A percentile compares a stretch with the other conserved stretches of the same genome.
Conservation (phyloP, 345 rosid species). For the Linum trigynum region DNA sequence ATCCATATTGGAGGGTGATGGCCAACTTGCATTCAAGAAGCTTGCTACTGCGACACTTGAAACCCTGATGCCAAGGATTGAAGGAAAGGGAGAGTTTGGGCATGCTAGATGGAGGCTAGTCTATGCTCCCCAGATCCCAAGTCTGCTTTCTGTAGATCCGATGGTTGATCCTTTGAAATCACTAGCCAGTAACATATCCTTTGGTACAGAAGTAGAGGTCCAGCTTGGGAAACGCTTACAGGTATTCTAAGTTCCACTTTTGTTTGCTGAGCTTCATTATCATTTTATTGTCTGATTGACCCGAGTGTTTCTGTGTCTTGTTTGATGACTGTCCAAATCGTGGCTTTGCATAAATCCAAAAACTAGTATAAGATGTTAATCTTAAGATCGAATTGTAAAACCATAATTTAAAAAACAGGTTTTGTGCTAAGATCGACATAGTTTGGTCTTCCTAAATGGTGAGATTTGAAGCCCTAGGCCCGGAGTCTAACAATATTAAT, state of each 20-base stretch:
- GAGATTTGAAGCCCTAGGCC: too few species aligned
- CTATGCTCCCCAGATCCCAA: conserved; percentile 97
- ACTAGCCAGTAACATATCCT: conserved; percentile 74
- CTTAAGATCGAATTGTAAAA: too few species aligned
- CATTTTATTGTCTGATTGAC: neutral
- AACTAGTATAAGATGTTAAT: too few species aligned
- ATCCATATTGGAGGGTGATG: conserved; percentile 93
- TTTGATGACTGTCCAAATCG: too few species aligned
- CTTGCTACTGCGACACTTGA: conserved; percentile 96
- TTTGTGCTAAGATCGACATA: too few species aligned
- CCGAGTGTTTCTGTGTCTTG: neutral
- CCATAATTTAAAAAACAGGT: too few species aligned
- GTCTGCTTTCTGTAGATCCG: conserved; percentile 93
- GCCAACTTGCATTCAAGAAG: conserved; percentile 93
- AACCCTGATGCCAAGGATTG: conserved; percentile 87
- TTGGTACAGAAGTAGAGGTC: conserved; percentile 91
- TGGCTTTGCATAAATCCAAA: too few species aligned
- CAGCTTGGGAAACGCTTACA: conserved; percentile 95
- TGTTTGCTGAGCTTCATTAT: neutral
- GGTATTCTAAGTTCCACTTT: conserved; percentile 27
- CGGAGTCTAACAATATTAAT: neutral
- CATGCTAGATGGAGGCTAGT: conserved; percentile 98
- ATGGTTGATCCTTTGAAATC: conserved; percentile 87
- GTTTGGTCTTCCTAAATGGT: too few species aligned
- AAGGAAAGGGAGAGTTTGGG: conserved; percentile 94